Conservation (phyloP, 345 rosid species). For the Heritiera fomes region DNA sequence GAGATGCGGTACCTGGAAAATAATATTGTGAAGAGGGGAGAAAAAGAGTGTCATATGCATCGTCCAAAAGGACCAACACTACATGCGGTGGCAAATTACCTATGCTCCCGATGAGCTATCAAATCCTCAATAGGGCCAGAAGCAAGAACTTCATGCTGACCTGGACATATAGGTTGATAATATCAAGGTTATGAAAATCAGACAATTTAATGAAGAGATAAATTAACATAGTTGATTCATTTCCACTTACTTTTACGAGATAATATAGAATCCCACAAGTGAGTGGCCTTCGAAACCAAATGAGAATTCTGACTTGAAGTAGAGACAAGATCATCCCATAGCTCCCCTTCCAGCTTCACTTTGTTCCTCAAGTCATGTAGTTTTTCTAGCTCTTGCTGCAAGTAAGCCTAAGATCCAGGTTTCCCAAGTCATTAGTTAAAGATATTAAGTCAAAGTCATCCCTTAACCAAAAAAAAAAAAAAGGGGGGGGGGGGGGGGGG, state of each 20-base stretch:
- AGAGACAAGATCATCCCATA: slow-evolving; percentile 97
- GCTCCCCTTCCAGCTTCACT: slow-evolving; percentile 96
- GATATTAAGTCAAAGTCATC: slow-evolving; percentile 1
- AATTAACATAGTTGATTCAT: neutral
- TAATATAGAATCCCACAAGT: slow-evolving; percentile 92
- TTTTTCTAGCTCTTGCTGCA: slow-evolving; percentile 98
- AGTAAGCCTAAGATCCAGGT: slow-evolving; percentile 73
- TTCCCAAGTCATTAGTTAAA: slow-evolving; percentile 24
- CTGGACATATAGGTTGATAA: slow-evolving; percentile 39
- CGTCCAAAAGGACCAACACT: slow-evolving; percentile 11
- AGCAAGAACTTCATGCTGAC: slow-evolving; percentile 97
- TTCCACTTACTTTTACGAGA: slow-evolving; percentile 75
- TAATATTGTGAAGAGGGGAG: slow-evolving; percentile 26
- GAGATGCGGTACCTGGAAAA: slow-evolving; percentile 90
- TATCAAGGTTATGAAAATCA: neutral
- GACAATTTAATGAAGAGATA: neutral
- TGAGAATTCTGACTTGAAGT: slow-evolving; percentile 96
- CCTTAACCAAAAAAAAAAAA: neutral
- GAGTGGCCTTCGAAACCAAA: slow-evolving; percentile 88
- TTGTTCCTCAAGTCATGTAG: slow-evolving; percentile 91
- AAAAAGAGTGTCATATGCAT: slow-evolving; percentile 14
- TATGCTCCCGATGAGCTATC: slow-evolving; percentile 97
- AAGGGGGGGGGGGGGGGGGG: too few species aligned
- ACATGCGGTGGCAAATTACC: slow-evolving; percentile 46
- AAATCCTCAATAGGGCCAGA: slow-evolving; percentile 99